These are phyloP conservation scores for Candida glaebosa DNA, from an alignment of 805 yeast species.

Conservation along the genomic window DNA sequence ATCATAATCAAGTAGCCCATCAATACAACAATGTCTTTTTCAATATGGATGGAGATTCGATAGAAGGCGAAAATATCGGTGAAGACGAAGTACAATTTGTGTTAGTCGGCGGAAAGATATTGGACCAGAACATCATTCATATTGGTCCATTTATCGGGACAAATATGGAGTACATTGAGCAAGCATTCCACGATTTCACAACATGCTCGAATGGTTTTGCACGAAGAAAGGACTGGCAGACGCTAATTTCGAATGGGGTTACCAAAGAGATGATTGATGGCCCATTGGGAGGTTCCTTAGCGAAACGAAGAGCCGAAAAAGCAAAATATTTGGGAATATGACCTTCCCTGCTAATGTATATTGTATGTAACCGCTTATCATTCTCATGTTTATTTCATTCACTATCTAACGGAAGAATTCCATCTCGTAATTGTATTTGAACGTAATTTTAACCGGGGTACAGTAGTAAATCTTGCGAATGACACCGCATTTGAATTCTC, in stretches of 20 bases:
- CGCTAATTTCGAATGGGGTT: conserved; percentile 36
- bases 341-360: too few relatives aligned
- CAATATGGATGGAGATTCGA: conserved; percentile 62
- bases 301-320: conserved; percentile 23
- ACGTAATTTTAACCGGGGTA: too few relatives aligned
- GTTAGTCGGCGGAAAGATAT: conserved; percentile 67
- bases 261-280: conserved; percentile 40
- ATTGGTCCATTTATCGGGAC: conserved; percentile 91
- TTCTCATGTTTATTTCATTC: too few relatives aligned
- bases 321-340: too few relatives aligned
- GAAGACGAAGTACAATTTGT: conserved; percentile 60
- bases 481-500: too few relatives aligned
- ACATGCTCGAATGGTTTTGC: conserved; percentile 66
- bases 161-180: conserved; percentile 57
- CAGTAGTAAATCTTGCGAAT: too few relatives aligned
- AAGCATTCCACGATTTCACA: conserved; percentile 74
- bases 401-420: too few relatives aligned
- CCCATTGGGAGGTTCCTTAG: conserved; percentile 32
- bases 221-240: conserved; percentile 57
- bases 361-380: too few relatives aligned
- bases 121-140: conserved; percentile 76
- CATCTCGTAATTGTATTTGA: too few relatives aligned
- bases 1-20: conserved; percentile 37
- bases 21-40: conserved; percentile 58
- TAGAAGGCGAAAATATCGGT: conserved; percentile 44